Percentiles rank a stretch among this genome's conserved stretches.
phyloP scores from a whole-genome alignment of 768 basidiomycete genomes.

The Rossbeevera mucosa region DNA sequence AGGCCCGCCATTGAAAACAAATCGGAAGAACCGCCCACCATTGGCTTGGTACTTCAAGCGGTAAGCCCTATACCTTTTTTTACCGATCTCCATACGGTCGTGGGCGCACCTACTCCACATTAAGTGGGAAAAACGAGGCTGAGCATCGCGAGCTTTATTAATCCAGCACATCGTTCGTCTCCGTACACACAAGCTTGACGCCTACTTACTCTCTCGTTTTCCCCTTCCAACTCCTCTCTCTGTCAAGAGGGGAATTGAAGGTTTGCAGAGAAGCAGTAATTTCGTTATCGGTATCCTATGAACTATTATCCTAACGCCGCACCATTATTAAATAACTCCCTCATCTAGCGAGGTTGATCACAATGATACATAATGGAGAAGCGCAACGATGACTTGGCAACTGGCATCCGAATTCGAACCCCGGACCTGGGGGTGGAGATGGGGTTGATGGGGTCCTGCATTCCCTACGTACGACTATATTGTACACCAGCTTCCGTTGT shows the following conservation, averaged over 20 bases:
- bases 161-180: constrained; percentile 63
- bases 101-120: constrained; percentile 77
- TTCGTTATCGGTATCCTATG: constrained; percentile 88
- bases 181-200: constrained; percentile 42
- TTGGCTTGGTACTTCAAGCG: background rate
- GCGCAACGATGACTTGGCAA: constrained; percentile 3
- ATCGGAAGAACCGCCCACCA: constrained; percentile 7
- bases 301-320: constrained; percentile 73
- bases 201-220: constrained; percentile 2
- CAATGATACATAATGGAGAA: constrained; percentile 60
- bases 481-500: background rate
- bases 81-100: background rate
- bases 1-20: constrained; percentile 7
- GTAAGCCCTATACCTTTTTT: background rate
- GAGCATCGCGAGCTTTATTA: constrained; percentile 42
- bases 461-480: background rate
- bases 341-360: constrained; percentile 97
- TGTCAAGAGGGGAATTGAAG: background rate
- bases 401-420: background rate
- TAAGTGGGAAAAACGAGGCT: constrained; percentile 47
- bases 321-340: constrained; percentile 78
- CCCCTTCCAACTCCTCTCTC: background rate
- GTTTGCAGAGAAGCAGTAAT: constrained; percentile 43
- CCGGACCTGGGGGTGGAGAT: background rate
- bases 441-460: background rate